These are phyloP conservation scores for Apiospora sp. DNA, from an alignment of 2,329 filamentous ascomycete species.

Conservation along the genomic window DNA sequence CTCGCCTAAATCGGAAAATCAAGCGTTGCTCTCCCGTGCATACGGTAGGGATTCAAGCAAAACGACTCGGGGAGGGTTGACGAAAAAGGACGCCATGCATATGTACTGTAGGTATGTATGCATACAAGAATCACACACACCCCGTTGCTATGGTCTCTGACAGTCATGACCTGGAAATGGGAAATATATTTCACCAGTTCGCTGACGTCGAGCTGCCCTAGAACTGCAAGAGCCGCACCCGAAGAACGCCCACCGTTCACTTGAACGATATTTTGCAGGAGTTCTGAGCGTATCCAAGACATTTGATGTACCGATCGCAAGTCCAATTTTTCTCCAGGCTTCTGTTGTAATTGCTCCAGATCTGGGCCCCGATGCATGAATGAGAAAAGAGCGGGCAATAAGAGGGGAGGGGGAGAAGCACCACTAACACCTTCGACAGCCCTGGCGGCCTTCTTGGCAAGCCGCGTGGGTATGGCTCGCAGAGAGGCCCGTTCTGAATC, in stretches of 20 bases:
- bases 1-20: conserved; percentile 20
- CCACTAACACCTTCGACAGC: background rate
- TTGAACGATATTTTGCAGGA: background rate
- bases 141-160: background rate
- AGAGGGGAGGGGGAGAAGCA: background rate
- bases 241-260: background rate
- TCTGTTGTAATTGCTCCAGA: background rate
- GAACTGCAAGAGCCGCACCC: background rate
- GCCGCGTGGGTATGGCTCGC: background rate
- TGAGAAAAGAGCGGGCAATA: conserved; percentile 8
- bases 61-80: background rate
- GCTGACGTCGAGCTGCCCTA: background rate
- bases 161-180: background rate
- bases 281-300: background rate
- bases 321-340: conserved; percentile 17
- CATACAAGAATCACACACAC: background rate
- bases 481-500: conserved; percentile 4
- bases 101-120: background rate
- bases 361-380: conserved; percentile 6
- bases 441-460: background rate
- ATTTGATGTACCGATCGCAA: background rate
- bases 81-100: background rate
- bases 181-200: background rate
- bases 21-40: conserved; percentile 16
- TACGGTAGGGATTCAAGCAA: conserved; percentile 4